Conservation (phyloP, 164 flowering plant species). For the Chimonanthus praecox region DNA sequence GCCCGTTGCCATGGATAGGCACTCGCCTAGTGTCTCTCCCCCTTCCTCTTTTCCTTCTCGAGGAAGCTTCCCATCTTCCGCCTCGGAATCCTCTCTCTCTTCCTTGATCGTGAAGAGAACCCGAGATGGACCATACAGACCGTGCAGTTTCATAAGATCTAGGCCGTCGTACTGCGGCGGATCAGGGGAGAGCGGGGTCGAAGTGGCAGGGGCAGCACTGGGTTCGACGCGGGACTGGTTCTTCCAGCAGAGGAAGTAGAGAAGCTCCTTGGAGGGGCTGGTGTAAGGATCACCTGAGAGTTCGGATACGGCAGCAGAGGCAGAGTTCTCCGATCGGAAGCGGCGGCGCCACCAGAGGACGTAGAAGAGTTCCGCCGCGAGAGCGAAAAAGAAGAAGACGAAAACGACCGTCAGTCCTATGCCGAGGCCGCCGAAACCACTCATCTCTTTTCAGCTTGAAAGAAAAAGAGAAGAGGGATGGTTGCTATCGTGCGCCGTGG, state of each 20-base stretch:
- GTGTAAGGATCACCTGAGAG: neutral
- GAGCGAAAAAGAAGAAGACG: conserved; percentile 10
- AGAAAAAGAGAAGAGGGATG: no score
- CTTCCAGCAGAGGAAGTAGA: conserved; percentile 46
- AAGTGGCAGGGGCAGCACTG: neutral
- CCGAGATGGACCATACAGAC: conserved; percentile 34
- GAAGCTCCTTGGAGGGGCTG: conserved; percentile 38
- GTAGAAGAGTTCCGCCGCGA: conserved; percentile 26
- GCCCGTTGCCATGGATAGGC: no score
- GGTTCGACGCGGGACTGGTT: conserved; percentile 36
- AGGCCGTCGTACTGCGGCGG: neutral
- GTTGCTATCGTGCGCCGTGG: neutral
- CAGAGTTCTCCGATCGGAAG: conserved; percentile 14
- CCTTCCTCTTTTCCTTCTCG: neutral
- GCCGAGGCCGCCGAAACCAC: conserved; percentile 22
- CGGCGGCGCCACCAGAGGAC: conserved; percentile 32
- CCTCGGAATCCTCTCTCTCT: conserved; percentile 33
- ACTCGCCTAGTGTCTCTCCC: neutral
- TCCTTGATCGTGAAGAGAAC: conserved; percentile 44
- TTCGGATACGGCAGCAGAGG: neutral
- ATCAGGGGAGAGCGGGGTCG: neutral
- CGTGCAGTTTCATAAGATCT: conserved; percentile 18
- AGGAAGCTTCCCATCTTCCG: conserved; percentile 3
- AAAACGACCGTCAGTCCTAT: conserved; percentile 20
- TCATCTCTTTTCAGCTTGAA: conserved; percentile 11